phyloP scores from a whole-genome alignment of 345 rosid genomes.

The Pistacia vera region DNA sequence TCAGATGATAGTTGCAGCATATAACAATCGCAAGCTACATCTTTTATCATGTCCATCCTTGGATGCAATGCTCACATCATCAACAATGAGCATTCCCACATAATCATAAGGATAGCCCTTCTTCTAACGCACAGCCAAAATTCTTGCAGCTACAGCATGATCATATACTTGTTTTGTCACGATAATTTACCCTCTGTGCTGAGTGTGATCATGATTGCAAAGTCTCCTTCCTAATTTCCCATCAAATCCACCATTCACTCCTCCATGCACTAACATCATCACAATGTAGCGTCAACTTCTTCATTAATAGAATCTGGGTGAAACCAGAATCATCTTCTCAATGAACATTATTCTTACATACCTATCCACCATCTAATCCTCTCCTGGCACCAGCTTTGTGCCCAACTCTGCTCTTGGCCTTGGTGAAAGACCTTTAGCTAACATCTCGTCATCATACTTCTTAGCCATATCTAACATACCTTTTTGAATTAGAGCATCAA shows the following conservation, averaged over 20 bases:
- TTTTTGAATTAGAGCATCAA: conserved; percentile 82
- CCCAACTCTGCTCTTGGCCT: conserved; percentile 71
- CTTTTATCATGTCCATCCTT: not conserved
- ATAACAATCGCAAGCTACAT: not conserved
- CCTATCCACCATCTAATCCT: conserved; percentile 27
- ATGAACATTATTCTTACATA: not conserved
- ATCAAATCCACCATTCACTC: conserved; percentile 14
- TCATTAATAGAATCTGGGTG: not conserved
- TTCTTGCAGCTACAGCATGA: not conserved
- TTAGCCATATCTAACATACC: conserved; percentile 84
- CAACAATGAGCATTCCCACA: not conserved
- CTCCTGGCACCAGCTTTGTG: conserved; percentile 34
- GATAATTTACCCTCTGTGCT: not conserved
- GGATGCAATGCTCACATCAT: not conserved
- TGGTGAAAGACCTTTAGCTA: conserved; percentile 74
- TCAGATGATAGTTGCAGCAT: not conserved
- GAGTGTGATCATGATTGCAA: not conserved
- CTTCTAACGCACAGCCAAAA: conserved; percentile 10
- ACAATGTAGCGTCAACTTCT: conserved; percentile 2
- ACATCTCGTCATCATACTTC: conserved; percentile 84
- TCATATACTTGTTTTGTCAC: not conserved
- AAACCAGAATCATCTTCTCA: not conserved
- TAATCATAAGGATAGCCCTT: not conserved
- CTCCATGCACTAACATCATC: conserved; percentile 32
- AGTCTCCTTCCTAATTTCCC: not conserved